Conservation (phyloP, 495 filamentous ascomycete species). For the Beverwykella pulmonaria region DNA sequence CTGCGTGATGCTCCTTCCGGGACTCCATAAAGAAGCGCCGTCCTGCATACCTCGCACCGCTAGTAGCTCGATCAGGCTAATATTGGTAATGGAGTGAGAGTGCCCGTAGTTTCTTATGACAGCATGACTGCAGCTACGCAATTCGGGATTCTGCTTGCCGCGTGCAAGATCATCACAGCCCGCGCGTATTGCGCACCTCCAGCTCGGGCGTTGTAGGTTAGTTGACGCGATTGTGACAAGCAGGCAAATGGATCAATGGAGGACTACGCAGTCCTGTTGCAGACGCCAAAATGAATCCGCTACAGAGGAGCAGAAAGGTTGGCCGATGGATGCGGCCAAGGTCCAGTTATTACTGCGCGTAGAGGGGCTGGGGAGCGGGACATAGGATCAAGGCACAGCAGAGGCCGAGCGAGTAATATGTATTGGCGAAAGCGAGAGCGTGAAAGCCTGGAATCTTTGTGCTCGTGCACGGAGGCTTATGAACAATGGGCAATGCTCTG, state of each 20-base stretch:
- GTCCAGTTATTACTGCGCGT: constrained; percentile 16
- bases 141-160: constrained; percentile 30
- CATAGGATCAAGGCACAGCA: constrained; percentile 19
- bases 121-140: background rate
- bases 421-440: background rate
- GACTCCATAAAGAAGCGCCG: background rate
- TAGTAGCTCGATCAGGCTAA: constrained; percentile 24
- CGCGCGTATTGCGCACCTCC: constrained; percentile 22
- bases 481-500: background rate
- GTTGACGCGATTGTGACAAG: background rate
- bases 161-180: constrained; percentile 34
- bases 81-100: constrained; percentile 1
- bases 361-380: constrained; percentile 36
- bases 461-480: constrained; percentile 25
- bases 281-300: no score
- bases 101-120: background rate
- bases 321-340: constrained; percentile 22
- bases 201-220: background rate
- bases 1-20: constrained; percentile 14
- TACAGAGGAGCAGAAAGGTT: background rate
- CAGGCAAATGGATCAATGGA: background rate
- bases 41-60: background rate
- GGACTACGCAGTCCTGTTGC: no score
- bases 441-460: constrained; percentile 5
- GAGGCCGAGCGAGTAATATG: constrained; percentile 29